phyloP scores from a whole-genome alignment of 495 filamentous ascomycete species.

The Penicillium macrosclerotiorum region DNA sequence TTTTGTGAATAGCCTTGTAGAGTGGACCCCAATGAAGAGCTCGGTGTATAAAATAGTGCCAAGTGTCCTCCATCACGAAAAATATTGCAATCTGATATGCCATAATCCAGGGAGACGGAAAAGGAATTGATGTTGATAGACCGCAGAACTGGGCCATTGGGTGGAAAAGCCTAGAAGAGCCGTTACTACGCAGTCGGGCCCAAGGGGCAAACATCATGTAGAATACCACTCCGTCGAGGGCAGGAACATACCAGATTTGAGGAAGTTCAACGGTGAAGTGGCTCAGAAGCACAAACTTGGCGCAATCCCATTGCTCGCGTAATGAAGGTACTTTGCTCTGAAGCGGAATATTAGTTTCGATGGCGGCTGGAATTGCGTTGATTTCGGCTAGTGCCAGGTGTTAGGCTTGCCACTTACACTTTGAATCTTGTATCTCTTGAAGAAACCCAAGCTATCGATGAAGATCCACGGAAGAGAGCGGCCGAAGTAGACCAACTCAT shows the following conservation, averaged over 20 bases:
- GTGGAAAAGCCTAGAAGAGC: conserved; percentile 76
- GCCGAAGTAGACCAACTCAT: conserved; percentile 92
- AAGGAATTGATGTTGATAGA: conserved; percentile 83
- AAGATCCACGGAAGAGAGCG: conserved; percentile 90
- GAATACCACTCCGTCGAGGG: neutral
- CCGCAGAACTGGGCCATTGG: conserved; percentile 92
- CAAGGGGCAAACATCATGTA: too few relatives aligned
- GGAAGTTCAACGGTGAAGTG: conserved; percentile 97
- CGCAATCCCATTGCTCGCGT: conserved; percentile 91
- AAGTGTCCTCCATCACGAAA: conserved; percentile 94
- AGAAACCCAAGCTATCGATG: conserved; percentile 80
- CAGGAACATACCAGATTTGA: conserved; percentile 74
- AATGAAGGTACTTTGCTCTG: conserved; percentile 87
- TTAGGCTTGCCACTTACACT: too few relatives aligned
- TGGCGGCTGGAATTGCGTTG: too few relatives aligned
- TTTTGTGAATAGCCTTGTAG: conserved; percentile 95
- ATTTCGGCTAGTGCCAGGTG: too few relatives aligned
- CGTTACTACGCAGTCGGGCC: too few relatives aligned
- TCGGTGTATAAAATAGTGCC: conserved; percentile 98
- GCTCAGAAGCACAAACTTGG: conserved; percentile 81
- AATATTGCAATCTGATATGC: conserved; percentile 89
- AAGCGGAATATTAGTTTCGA: too few relatives aligned
- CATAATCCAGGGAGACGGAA: conserved; percentile 81
- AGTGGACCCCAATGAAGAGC: conserved; percentile 92
- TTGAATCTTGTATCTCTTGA: conserved; percentile 94